Base-by-base conservation (phyloP, 306 rosid genomes). In the Leucaena leucocephala region DNA sequence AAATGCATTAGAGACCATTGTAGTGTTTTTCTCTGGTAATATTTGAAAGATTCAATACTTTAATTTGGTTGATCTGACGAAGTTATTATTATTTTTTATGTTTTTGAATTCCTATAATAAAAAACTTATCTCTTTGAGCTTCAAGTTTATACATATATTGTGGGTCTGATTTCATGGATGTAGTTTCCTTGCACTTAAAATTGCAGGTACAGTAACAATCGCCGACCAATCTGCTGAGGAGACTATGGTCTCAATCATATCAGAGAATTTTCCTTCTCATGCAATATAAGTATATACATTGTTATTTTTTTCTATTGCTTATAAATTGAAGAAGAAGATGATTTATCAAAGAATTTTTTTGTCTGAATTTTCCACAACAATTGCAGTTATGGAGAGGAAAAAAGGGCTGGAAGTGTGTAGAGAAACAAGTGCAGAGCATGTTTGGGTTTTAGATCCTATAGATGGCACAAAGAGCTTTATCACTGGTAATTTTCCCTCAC, bases 381-480 rank as follows among this genome's bases (percentile, higher is more conserved):
- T 84, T 86, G 87, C 85, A 95, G 98, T 85, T 95, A 75, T 33
- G 98, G 98, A 71, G 98, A 95, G 87, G 98, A 92, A 82, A 92
- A 82, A 92, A 90, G 3, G 98, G 98, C 10, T 92, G 98, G 98
- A 95, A 82, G 81, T 91, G 81, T 91, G 91, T 88, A 87, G 66
- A 68, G 91, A 90, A 83, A 62, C 83, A 17, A 85, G 42, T 82
- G 78, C 97, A 13, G 98, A 95, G 72, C 92, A 84, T 75, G 97
- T 95, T 35, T 95, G 98, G 98, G 93, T 95, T 21, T 92, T 95
- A 66, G 98, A 95, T 82, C 98, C 98, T 7, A 92, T 92, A 33
- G 98, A 95, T 83, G 98, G 98, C 65, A 95, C 98, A 69, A 95
- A 91, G 84, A 95, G 98, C 78, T 95, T 92, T 55, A 91, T 95